Percentiles rank a stretch among this genome's conserved stretches.
phyloP scores from a whole-genome alignment of 2,329 filamentous ascomycete species.

The Colletotrichum lentis region DNA sequence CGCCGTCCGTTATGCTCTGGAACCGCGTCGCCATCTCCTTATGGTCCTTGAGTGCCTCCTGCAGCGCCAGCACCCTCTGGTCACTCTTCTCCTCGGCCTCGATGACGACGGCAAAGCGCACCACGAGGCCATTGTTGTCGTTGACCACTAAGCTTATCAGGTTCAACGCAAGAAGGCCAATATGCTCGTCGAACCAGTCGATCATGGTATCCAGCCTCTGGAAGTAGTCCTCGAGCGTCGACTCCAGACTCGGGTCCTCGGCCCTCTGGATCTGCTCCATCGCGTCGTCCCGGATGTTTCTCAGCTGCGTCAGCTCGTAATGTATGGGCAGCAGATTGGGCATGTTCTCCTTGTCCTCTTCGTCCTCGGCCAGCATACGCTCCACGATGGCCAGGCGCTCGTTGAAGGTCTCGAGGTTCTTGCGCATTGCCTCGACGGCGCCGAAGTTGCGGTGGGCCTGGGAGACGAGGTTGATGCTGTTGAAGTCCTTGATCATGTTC shows the following conservation, averaged over 20 bases:
- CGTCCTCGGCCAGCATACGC: slow-evolving; percentile 81
- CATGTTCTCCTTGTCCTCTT: slow-evolving; percentile 86
- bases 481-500: slow-evolving; percentile 96
- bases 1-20: slow-evolving; percentile 92
- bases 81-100: slow-evolving; percentile 98
- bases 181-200: slow-evolving; percentile 94
- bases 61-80: slow-evolving; percentile 85
- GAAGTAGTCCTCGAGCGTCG: slow-evolving; percentile 91
- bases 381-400: slow-evolving; percentile 79
- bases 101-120: slow-evolving; percentile 89
- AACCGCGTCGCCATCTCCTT: slow-evolving; percentile 93
- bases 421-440: slow-evolving; percentile 91
- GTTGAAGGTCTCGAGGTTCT: slow-evolving; percentile 87
- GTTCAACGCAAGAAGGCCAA: slow-evolving; percentile 87
- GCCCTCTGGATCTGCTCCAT: slow-evolving; percentile 92
- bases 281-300: slow-evolving; percentile 94
- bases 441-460: slow-evolving; percentile 97
- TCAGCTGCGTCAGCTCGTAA: slow-evolving; percentile 88
- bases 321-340: slow-evolving; percentile 89
- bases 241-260: slow-evolving; percentile 76
- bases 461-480: slow-evolving; percentile 88
- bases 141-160: slow-evolving; percentile 86
- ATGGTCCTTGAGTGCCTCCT: slow-evolving; percentile 94
- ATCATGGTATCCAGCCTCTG: slow-evolving; percentile 84
- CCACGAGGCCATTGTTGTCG: slow-evolving; percentile 88